phyloP scores from a whole-genome alignment of 257 asterid genomes.

The Solanum chiquidenum region DNA sequence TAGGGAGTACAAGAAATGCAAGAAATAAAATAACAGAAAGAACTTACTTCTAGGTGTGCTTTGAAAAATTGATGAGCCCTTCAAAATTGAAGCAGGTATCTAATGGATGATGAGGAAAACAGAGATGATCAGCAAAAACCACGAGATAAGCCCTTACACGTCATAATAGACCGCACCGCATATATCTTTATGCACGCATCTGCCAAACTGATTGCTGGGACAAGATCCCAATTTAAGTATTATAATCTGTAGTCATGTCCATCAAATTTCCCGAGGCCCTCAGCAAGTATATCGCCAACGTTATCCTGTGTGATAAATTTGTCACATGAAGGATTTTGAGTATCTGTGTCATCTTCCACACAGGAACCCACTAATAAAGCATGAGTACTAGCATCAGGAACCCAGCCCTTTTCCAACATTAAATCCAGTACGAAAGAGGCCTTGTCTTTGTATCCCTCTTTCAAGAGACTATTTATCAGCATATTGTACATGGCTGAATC shows the following conservation, averaged over 20 bases:
- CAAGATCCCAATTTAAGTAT: not conserved
- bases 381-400: conserved; percentile 60
- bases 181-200: not conserved
- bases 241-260: not conserved
- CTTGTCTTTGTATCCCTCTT: conserved; percentile 51
- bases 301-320: conserved; percentile 23
- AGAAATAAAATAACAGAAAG: not conserved
- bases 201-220: not conserved
- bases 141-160: not conserved
- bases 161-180: not conserved
- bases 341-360: conserved; percentile 5
- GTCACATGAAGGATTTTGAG: not conserved
- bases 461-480: conserved; percentile 57
- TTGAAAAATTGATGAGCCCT: not conserved
- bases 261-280: conserved; percentile 18
- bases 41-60: not conserved
- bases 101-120: not conserved
- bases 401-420: conserved; percentile 79
- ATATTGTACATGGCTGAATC: conserved; percentile 35
- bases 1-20: not conserved
- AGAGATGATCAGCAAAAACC: not conserved
- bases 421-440: conserved; percentile 44
- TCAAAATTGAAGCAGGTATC: not conserved
- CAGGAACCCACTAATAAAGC: conserved; percentile 44
- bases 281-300: conserved; percentile 56